phyloP scores from a whole-genome alignment of 1,284 basidiomycete genomes.

The Agaricales sp. region DNA sequence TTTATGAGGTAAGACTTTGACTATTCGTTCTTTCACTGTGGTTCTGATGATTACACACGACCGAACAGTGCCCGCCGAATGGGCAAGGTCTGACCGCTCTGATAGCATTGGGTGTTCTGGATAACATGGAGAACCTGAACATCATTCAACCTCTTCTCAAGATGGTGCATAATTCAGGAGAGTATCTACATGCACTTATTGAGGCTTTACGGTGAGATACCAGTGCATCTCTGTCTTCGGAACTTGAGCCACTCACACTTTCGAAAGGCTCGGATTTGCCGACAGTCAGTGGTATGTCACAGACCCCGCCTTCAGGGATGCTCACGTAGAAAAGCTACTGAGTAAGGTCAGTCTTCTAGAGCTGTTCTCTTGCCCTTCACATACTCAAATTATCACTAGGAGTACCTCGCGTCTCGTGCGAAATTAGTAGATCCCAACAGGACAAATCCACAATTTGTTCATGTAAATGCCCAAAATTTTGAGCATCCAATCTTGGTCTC shows the following conservation, averaged over 20 bases:
- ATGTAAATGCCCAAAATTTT: too few relatives aligned
- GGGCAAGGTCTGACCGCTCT: constrained; percentile 94
- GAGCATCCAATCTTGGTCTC: neutral
- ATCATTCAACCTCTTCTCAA: constrained; percentile 62
- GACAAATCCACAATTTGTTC: constrained; percentile 56
- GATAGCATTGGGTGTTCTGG: constrained; percentile 86
- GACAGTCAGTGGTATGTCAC: constrained; percentile 84
- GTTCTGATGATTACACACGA: constrained; percentile 7
- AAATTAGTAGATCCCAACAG: constrained; percentile 64
- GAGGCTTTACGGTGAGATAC: constrained; percentile 73
- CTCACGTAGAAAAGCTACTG: constrained; percentile 72
- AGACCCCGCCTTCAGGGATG: constrained; percentile 68
- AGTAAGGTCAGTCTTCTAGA: constrained; percentile 47
- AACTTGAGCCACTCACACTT: neutral
- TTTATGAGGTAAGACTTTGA: constrained; percentile 63
- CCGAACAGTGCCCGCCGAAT: constrained; percentile 79
- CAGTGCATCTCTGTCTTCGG: neutral
- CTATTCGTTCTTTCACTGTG: neutral
- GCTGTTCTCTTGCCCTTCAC: constrained; percentile 5
- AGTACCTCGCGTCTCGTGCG: constrained; percentile 78
- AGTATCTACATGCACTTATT: constrained; percentile 84
- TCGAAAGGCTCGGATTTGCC: constrained; percentile 59
- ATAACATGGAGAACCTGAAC: constrained; percentile 71
- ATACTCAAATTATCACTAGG: constrained; percentile 27
- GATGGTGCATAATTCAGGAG: constrained; percentile 80